Evolutionary conservation across 148 eudicot species (phyloP).

Genomic region (Silene uniflora): DNA sequence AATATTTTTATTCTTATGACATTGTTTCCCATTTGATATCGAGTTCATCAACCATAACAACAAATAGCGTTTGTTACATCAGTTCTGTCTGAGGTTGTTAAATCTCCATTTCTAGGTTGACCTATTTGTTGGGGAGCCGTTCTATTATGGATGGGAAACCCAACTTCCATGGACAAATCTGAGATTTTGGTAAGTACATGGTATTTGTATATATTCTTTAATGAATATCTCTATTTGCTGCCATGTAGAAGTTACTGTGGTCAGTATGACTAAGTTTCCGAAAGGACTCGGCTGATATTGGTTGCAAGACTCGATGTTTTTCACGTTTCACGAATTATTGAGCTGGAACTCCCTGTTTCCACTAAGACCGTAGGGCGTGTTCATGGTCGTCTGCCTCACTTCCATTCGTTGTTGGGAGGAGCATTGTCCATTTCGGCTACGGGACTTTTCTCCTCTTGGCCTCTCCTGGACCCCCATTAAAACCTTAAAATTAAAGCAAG

Average conservation of each 20-base stretch:
- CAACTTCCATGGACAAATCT: slow-evolving; percentile 87
- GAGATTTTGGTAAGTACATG: slow-evolving; percentile 68
- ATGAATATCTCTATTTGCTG: slow-evolving; percentile 9
- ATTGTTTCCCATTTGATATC: background rate
- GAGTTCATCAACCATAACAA: background rate
- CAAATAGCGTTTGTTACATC: background rate
- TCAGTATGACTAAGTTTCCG: background rate
- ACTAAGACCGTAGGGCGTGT: background rate
- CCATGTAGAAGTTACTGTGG: background rate
- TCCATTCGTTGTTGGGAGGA: too few relatives aligned
- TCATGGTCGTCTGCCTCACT: background rate
- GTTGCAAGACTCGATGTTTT: background rate
- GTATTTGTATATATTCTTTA: background rate
- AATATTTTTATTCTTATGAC: background rate
- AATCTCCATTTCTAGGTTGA: slow-evolving; percentile 52
- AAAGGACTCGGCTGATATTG: background rate
- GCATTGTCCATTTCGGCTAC: too few relatives aligned
- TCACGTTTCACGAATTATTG: too few relatives aligned
- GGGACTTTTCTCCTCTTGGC: too few relatives aligned
- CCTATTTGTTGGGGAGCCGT: slow-evolving; percentile 78
- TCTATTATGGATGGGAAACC: slow-evolving; percentile 65
- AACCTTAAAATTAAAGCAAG: background rate
- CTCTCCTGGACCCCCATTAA: background rate
- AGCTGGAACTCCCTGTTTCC: background rate
- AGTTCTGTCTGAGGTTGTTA: slow-evolving; percentile 13